phyloP scores from a whole-genome alignment of 129 eudicot species.

The Arctium lappa region DNA sequence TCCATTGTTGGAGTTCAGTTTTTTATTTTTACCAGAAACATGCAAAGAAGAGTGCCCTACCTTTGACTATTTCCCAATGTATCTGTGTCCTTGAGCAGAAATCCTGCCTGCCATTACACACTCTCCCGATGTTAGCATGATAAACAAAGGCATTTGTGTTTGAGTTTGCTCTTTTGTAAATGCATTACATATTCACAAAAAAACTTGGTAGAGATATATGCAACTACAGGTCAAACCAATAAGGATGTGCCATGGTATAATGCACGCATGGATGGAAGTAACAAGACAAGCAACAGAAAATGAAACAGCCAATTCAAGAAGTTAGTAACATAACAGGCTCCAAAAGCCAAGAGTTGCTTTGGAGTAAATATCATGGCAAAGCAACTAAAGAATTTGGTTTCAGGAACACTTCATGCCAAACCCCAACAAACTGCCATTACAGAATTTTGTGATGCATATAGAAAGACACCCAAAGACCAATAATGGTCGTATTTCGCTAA shows the following conservation, averaged over 20 bases:
- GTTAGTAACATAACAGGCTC: background rate
- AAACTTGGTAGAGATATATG: background rate
- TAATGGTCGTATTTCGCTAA: background rate
- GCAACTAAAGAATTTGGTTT: background rate
- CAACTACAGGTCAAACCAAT: background rate
- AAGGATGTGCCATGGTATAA: background rate
- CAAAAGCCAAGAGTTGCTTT: background rate
- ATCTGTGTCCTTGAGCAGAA: constrained; percentile 33
- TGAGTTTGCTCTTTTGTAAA: background rate
- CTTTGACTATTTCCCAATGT: constrained; percentile 25
- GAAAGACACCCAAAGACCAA: background rate
- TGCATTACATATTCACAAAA: background rate
- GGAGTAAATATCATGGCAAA: background rate
- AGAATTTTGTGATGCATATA: background rate
- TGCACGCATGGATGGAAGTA: background rate
- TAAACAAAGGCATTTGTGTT: background rate
- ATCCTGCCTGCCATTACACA: constrained; percentile 44
- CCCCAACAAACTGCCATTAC: background rate
- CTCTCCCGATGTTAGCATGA: background rate
- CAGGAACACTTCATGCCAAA: background rate
- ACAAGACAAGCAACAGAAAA: background rate
- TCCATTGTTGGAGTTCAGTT: background rate
- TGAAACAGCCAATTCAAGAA: background rate
- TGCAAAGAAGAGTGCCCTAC: constrained; percentile 15
- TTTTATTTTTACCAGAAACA: background rate